Evolutionary conservation across 2,329 filamentous ascomycete species (phyloP), one percentile per base, ranked within the genome.

Genomic region (Epichloe typhina): DNA sequence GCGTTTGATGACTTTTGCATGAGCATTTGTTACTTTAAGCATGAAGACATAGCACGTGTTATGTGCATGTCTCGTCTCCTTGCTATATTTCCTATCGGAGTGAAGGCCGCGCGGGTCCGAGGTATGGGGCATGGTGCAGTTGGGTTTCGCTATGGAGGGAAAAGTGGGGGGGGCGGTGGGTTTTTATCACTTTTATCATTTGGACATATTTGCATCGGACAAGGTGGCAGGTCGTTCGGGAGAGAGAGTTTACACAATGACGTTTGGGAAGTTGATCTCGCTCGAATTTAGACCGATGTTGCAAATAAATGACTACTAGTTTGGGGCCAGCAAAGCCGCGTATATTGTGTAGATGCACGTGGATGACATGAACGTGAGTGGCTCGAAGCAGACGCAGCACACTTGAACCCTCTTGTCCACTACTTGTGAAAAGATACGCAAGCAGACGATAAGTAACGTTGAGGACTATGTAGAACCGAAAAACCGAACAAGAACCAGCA

Each of bases 1-100:
- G 44, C 42, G 49, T 46, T 55, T 54, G 50, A 59, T 49, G 57
- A 57, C 42, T 46, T 52, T 53, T 46, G 64, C 63, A 69, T 64
- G 66, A 68, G 61, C 60, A 64, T 49, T 42, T 59, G 63, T 61
- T 59, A 61, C 56, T 62, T 61, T 37, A 9, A 58, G 63, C 60
- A 64, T 59, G 54, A 59, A 52, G 56, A 59, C 54, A 56, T 39
- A 23, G 43, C 47, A 50, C 50, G 31, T 47, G 21, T 50, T 51
- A 46, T 42, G 31, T 46, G 52, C 4, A 9, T 31, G 26, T 31
- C 2, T 9, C 23, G 26, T 33, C 38, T 19, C 39, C 15, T 45
- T 36, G 41, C 35, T 39, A 41, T 40, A 44, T 45, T 38, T 51
- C 21, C 35, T 23, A 21, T 46, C 19, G 31, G 13, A 35, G 23